Evolutionary conservation across 2,329 filamentous ascomycete species (phyloP).

Genomic region (Volutella citrinella): DNA sequence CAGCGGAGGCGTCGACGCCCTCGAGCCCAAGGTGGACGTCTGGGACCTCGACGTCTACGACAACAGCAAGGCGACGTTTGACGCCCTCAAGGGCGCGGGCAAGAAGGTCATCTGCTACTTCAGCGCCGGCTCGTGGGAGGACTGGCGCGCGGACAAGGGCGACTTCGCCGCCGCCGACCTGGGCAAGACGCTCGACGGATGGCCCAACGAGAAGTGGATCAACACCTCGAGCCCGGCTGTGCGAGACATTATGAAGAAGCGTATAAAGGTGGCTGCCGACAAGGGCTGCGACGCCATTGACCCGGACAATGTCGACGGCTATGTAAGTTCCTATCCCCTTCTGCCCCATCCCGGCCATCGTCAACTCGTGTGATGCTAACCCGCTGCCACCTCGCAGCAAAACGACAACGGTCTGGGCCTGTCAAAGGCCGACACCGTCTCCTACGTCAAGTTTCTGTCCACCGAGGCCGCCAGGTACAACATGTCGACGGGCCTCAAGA

Average conservation of each 20-base stretch:
- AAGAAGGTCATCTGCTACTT: slow-evolving; percentile 74
- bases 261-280: slow-evolving; percentile 55
- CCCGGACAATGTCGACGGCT: slow-evolving; percentile 69
- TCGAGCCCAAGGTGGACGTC: slow-evolving; percentile 47
- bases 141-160: slow-evolving; percentile 55
- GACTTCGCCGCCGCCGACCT: slow-evolving; percentile 54
- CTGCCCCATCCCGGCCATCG: not conserved
- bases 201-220: slow-evolving; percentile 67
- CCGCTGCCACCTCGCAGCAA: no score
- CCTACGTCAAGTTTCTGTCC: slow-evolving; percentile 60
- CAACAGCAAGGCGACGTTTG: slow-evolving; percentile 40
- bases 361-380: no score
- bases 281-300: slow-evolving; percentile 70
- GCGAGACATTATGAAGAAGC: slow-evolving; percentile 59
- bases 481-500: slow-evolving; percentile 66
- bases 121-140: slow-evolving; percentile 66
- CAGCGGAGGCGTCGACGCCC: slow-evolving; percentile 35
- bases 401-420: slow-evolving; percentile 63
- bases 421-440: slow-evolving; percentile 52
- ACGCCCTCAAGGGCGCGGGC: slow-evolving; percentile 53
- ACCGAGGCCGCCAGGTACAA: slow-evolving; percentile 49
- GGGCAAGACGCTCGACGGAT: slow-evolving; percentile 58
- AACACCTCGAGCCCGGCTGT: slow-evolving; percentile 56
- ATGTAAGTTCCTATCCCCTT: slow-evolving; percentile 37
- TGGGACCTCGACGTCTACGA: slow-evolving; percentile 55